Percentiles rank a stretch among this genome's conserved stretches.
phyloP scores from a whole-genome alignment of 768 basidiomycete genomes.

The Mycena galopus region DNA sequence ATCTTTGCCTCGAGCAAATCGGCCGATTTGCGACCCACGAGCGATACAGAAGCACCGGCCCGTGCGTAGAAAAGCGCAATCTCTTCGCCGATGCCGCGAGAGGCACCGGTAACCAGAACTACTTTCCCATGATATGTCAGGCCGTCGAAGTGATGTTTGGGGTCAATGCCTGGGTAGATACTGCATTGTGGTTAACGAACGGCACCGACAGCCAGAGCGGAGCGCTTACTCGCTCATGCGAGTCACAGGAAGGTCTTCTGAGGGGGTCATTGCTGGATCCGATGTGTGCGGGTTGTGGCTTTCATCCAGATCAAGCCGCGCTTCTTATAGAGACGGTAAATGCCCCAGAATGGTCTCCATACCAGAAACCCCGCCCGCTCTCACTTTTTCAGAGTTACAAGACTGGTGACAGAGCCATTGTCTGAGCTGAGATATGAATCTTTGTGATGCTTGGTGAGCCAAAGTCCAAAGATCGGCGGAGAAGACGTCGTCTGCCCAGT shows the following conservation, averaged over 20 bases:
- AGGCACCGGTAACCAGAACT: constrained; percentile 35
- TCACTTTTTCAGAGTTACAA: too few relatives aligned
- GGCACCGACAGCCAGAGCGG: neutral
- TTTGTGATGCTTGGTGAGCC: too few relatives aligned
- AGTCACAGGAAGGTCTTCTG: constrained; percentile 25
- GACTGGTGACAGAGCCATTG: too few relatives aligned
- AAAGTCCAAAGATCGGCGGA: too few relatives aligned
- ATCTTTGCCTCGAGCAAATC: constrained; percentile 37
- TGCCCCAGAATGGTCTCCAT: too few relatives aligned
- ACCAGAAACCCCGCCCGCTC: too few relatives aligned
- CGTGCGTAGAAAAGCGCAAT: constrained; percentile 42
- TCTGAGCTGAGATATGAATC: too few relatives aligned
- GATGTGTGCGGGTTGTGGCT: too few relatives aligned
- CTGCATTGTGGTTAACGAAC: neutral
- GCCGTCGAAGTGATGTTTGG: constrained; percentile 32
- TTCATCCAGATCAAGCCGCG: too few relatives aligned
- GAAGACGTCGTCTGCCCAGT: too few relatives aligned
- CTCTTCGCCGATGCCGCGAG: constrained; percentile 44
- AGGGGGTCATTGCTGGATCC: neutral
- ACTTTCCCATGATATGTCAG: constrained; percentile 42
- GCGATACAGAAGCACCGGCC: constrained; percentile 43
- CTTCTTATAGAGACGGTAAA: too few relatives aligned
- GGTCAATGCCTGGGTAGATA: constrained; percentile 45
- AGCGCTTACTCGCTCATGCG: constrained; percentile 22
- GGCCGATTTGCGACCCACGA: constrained; percentile 36